Percentiles rank a stretch among this genome's conserved stretches.
These are phyloP conservation scores for Solanum virginianum DNA, from an alignment of 257 asterid species.

Conservation along the genomic window DNA sequence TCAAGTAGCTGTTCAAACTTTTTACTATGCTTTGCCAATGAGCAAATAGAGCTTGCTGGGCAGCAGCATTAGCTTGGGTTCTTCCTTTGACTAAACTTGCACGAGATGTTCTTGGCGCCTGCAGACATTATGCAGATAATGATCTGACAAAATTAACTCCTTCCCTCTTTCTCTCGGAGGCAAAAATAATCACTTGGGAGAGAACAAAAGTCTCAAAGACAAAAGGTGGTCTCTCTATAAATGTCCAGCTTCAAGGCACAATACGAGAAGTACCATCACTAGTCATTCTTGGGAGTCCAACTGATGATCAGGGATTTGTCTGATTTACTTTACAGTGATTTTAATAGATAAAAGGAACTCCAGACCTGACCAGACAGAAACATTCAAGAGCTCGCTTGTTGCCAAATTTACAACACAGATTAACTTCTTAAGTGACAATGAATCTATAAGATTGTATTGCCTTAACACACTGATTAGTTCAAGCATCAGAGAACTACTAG, in stretches of 20 bases:
- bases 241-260: neutral
- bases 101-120: constrained; percentile 98
- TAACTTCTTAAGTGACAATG: neutral
- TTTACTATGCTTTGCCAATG: constrained; percentile 98
- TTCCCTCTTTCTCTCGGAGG: neutral
- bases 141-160: neutral
- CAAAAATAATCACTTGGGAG: neutral
- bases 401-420: neutral
- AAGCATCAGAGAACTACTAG: neutral
- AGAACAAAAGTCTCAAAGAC: neutral
- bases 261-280: neutral
- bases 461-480: neutral
- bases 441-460: neutral
- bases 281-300: neutral
- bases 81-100: constrained; percentile 87
- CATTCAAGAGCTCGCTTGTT: neutral
- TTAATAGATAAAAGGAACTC: neutral
- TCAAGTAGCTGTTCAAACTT: constrained; percentile 70
- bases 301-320: neutral
- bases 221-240: neutral
- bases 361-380: neutral
- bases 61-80: constrained; percentile 89
- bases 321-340: neutral
- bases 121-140: constrained; percentile 13
- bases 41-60: constrained; percentile 93